These are phyloP conservation scores for Leishmania turanica DNA, from an alignment of 208 protist genomes.

Conservation along the genomic window DNA sequence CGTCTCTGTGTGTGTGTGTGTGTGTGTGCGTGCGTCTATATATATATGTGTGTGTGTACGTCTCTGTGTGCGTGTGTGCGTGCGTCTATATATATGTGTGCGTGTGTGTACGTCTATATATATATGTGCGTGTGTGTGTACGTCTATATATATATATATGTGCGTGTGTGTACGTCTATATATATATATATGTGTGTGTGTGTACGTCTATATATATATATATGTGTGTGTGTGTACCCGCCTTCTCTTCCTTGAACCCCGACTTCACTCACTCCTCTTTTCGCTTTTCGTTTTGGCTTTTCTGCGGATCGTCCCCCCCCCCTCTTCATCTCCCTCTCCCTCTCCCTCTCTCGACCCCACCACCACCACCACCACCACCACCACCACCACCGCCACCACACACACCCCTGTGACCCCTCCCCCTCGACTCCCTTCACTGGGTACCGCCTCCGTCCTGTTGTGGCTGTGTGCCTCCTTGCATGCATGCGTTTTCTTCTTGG, in stretches of 20 bases:
- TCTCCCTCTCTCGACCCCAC: background rate
- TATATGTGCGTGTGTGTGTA: no score
- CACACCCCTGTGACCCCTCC: background rate
- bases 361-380: background rate
- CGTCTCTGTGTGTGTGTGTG: background rate
- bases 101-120: no score
- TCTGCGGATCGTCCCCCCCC: background rate
- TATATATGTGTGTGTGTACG: no score
- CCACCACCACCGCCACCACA: no score
- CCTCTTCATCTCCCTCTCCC: background rate
- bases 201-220: no score
- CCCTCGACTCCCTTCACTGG: background rate
- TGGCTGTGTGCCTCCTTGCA: no score
- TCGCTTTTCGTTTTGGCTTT: background rate
- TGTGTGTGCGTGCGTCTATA: no score
- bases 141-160: no score
- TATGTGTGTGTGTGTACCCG: background rate
- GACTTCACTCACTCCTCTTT: background rate
- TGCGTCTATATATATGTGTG: no score
- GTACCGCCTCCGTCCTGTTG: background rate
- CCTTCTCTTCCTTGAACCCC: background rate
- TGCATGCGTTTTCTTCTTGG: background rate
- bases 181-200: no score
- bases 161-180: no score
- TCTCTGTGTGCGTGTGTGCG: no score